Percentiles rank a stretch among this genome's conserved stretches.
phyloP scores from a whole-genome alignment of 208 protist genomes.

The Blechomonas ayalai region DNA sequence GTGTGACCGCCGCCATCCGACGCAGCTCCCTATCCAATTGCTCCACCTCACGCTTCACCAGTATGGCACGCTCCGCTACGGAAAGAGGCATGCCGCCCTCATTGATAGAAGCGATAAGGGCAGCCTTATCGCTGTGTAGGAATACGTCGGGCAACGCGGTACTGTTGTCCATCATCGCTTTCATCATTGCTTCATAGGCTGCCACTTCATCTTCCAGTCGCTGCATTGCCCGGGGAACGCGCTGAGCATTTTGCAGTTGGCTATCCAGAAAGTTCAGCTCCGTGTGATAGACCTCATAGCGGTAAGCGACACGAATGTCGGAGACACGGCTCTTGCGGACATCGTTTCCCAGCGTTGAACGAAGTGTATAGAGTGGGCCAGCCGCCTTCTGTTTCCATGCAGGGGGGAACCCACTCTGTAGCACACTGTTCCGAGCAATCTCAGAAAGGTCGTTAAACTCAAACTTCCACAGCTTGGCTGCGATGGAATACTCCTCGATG shows the following conservation, averaged over 20 bases:
- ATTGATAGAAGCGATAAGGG: no score
- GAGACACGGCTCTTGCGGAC: slow-evolving; percentile 94
- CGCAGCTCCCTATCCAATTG: slow-evolving; percentile 46
- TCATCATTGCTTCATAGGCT: slow-evolving; percentile 39
- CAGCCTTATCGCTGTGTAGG: no score
- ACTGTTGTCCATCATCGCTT: slow-evolving; percentile 16
- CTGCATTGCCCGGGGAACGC: slow-evolving; percentile 70
- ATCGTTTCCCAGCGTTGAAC: slow-evolving; percentile 90
- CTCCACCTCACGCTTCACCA: slow-evolving; percentile 41
- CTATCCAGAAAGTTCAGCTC: slow-evolving; percentile 86
- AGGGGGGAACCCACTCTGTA: slow-evolving; percentile 93
- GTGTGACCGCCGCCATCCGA: slow-evolving; percentile 28
- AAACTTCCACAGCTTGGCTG: slow-evolving; percentile 97
- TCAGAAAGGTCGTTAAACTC: slow-evolving; percentile 96
- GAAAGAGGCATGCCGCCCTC: neutral
- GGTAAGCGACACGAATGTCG: slow-evolving; percentile 93
- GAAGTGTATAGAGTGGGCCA: slow-evolving; percentile 84
- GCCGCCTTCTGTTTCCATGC: slow-evolving; percentile 92
- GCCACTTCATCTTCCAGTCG: slow-evolving; percentile 59
- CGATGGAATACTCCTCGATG: slow-evolving; percentile 98
- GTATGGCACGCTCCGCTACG: slow-evolving; percentile 5
- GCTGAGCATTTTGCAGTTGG: slow-evolving; percentile 28
- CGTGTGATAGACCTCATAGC: slow-evolving; percentile 90
- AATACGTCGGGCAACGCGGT: no score
- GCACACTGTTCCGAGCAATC: slow-evolving; percentile 96